Evolutionary conservation across 2,329 filamentous ascomycete species (phyloP).

Genomic region (Zymoseptoria brevis): DNA sequence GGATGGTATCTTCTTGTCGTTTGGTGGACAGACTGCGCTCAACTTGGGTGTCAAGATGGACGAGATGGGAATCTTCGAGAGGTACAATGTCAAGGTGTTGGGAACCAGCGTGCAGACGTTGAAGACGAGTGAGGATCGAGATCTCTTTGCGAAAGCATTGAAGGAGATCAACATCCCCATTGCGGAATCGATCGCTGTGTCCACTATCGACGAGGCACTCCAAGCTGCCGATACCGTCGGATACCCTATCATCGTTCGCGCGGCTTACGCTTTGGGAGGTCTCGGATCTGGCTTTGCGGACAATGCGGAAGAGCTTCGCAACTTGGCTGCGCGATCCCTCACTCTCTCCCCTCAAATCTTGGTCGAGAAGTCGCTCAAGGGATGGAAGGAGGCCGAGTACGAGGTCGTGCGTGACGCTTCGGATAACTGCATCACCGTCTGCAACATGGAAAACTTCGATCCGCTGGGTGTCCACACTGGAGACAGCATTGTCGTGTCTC

Average conservation of each 20-base stretch:
- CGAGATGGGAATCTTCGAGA: slow-evolving; percentile 87
- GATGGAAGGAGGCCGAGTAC: slow-evolving; percentile 99
- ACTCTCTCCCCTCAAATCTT: slow-evolving; percentile 93
- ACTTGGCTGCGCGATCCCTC: slow-evolving; percentile 85
- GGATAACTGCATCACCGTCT: slow-evolving; percentile 99
- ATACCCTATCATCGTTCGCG: slow-evolving; percentile 96
- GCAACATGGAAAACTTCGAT: slow-evolving; percentile 99
- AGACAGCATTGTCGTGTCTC: slow-evolving; percentile 96
- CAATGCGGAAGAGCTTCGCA: slow-evolving; percentile 85
- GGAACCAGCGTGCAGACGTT: slow-evolving; percentile 92
- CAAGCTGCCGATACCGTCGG: slow-evolving; percentile 79
- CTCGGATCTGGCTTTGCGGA: slow-evolving; percentile 93
- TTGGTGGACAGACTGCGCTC: slow-evolving; percentile 93
- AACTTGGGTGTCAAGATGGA: slow-evolving; percentile 98
- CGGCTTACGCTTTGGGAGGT: slow-evolving; percentile 91
- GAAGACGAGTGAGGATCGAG: slow-evolving; percentile 90
- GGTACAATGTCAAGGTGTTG: slow-evolving; percentile 89
- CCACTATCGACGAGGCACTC: slow-evolving; percentile 84
- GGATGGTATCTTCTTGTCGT: slow-evolving; percentile 94
- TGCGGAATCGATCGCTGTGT: slow-evolving; percentile 88
- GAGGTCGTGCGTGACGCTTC: slow-evolving; percentile 94
- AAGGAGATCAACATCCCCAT: slow-evolving; percentile 98
- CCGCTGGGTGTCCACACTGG: slow-evolving; percentile 95
- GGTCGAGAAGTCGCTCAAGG: slow-evolving; percentile 97
- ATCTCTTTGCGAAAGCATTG: slow-evolving; percentile 89